phyloP scores from a whole-genome alignment of 257 asterid species.

The Catharanthus roseus region DNA sequence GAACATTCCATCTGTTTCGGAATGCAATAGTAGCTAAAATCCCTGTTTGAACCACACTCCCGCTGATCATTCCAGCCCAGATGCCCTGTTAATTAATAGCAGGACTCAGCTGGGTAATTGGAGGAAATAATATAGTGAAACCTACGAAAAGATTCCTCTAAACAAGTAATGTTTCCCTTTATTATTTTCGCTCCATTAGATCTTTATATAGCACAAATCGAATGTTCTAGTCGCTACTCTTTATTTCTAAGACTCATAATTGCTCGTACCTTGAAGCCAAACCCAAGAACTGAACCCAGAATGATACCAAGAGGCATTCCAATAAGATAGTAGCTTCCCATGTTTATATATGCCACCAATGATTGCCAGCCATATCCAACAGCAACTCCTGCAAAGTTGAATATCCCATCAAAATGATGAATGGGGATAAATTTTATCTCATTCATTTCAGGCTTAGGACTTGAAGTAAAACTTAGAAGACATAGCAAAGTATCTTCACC shows the following conservation, averaged over 20 bases:
- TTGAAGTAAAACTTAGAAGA: not conserved
- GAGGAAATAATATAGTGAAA: not conserved
- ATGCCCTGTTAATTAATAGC: constrained; percentile 37
- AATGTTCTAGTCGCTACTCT: no score
- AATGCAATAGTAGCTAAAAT: constrained; percentile 31
- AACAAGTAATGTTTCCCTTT: not conserved
- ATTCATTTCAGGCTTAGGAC: no score
- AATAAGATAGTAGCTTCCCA: constrained; percentile 46
- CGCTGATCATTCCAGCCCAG: constrained; percentile 56
- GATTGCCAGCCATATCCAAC: constrained; percentile 67
- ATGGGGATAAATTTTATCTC: not conserved
- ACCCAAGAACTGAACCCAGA: constrained; percentile 39
- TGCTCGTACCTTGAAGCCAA: constrained; percentile 41
- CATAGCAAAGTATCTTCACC: constrained; percentile 24
- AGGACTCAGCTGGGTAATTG: not conserved
- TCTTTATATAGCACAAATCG: not conserved
- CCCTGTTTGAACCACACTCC: constrained; percentile 46
- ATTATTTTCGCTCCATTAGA: not conserved
- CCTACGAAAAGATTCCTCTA: no score
- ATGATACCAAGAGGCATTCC: constrained; percentile 51
- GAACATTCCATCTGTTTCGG: constrained; percentile 17
- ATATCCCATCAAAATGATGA: not conserved
- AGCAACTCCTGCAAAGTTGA: constrained; percentile 43
- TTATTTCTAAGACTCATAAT: not conserved
- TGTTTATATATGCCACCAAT: constrained; percentile 41